Evolutionary conservation across 352 stramenopile species (phyloP).

Genomic region (Phytophthora quininea): DNA sequence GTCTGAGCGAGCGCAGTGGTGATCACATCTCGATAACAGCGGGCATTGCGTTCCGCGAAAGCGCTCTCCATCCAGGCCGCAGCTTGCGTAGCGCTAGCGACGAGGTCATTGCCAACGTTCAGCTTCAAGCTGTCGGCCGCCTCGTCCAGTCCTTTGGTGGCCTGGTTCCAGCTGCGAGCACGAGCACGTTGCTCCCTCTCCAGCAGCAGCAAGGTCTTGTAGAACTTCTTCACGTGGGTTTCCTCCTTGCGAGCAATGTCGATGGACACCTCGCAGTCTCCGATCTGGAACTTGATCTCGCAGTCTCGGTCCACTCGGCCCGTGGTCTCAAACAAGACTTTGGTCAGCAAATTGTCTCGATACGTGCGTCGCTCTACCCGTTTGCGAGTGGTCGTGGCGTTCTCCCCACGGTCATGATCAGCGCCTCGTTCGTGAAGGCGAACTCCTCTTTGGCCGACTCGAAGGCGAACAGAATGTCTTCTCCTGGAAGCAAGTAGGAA

Average conservation of each 20-base stretch:
- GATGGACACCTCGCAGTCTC: slow-evolving; percentile 43
- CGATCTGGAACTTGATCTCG: slow-evolving; percentile 70
- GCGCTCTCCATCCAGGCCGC: slow-evolving; percentile 40
- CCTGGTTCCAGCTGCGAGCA: slow-evolving; percentile 36
- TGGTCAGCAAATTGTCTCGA: slow-evolving; percentile 34
- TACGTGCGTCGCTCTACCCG: slow-evolving; percentile 50
- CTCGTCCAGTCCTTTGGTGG: slow-evolving; percentile 33
- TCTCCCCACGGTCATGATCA: slow-evolving; percentile 49
- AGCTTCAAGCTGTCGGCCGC: slow-evolving; percentile 45
- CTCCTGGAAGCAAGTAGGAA: slow-evolving; percentile 45
- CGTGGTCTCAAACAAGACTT: slow-evolving; percentile 60
- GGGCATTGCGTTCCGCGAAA: slow-evolving; percentile 37
- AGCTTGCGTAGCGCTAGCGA: slow-evolving; percentile 30
- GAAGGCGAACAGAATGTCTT: slow-evolving; percentile 60
- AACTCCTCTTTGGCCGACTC: slow-evolving; percentile 67
- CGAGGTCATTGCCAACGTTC: slow-evolving; percentile 26
- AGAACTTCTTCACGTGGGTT: slow-evolving; percentile 47
- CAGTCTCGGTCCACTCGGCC: slow-evolving; percentile 64
- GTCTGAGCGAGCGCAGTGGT: slow-evolving; percentile 21
- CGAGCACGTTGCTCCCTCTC: slow-evolving; percentile 46
- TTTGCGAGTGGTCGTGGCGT: slow-evolving; percentile 52
- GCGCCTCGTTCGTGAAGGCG: slow-evolving; percentile 64
- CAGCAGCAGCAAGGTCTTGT: slow-evolving; percentile 56
- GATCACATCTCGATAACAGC: slow-evolving; percentile 43
- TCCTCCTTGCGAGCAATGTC: slow-evolving; percentile 64